Base-by-base conservation (phyloP, 768 basidiomycete species). In the Paxillus ammoniavirescens region DNA sequence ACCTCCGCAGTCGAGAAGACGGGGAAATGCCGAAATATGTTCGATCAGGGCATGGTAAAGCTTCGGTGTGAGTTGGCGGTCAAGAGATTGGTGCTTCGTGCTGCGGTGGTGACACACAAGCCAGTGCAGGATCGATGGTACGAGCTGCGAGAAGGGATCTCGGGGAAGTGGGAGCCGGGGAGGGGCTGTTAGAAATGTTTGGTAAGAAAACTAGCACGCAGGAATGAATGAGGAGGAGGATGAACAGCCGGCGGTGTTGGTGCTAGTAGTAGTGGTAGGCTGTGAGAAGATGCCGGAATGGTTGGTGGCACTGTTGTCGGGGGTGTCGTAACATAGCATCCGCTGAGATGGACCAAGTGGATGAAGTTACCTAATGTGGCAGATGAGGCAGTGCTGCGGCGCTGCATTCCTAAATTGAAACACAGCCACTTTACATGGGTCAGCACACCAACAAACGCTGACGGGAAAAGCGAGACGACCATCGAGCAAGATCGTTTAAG, bases 361-460 rank as follows among this genome's bases (percentile, higher is more conserved):
- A 12, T n/a, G 58, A 58, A 48, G 57, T 38, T 30, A 1, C 58
- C 43, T 18, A 47, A 62, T 56, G 46, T 47, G 46, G 64, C 7
- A 61, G 1, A 58, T 59, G 53, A 60, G 56, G 69, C 68, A 58
- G 68, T 69, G 68, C 68, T 69, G 67, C 64, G 68, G 68, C 68
- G 54, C 62, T 70, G 69, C 59, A 60, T 56, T 53, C 26, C 57
- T 69, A 66, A 65, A 68, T 68, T 61, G 59, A 55, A 57, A 59
- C 67, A 69, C 68, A 71, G 68, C 68, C 68, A 69, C 68, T 53
- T 66, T 58, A 55, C 62, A 53, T 44, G 26, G 59, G 72, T 70
- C 47, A 67, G 59, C 55, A 21, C 21, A 21, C 21, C 21, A 21
- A 21, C 21, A 21, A 21, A 21, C 21, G 21, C 21, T 21, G 21